phyloP scores from a whole-genome alignment of 768 basidiomycete genomes.

The Russula earlei region DNA sequence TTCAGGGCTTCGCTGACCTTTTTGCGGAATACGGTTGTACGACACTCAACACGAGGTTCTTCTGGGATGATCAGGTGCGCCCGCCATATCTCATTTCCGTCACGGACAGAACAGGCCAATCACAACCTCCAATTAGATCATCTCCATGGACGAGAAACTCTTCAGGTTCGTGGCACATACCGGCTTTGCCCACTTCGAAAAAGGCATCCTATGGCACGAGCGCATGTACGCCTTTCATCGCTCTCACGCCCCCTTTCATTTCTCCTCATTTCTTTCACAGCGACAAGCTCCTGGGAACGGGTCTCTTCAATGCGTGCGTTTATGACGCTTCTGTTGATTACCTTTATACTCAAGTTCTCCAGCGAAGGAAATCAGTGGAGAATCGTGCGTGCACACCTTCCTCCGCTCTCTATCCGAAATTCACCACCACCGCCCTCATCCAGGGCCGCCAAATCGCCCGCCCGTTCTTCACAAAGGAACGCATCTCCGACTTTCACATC shows the following conservation, averaged over 20 bases:
- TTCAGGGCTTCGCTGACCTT: slow-evolving; percentile 23
- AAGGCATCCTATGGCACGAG: slow-evolving; percentile 19
- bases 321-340: slow-evolving; percentile 6
- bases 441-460: slow-evolving; percentile 29
- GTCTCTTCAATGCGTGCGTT: slow-evolving; percentile 50
- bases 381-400: slow-evolving; percentile 8
- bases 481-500: slow-evolving; percentile 29
- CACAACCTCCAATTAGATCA: slow-evolving; percentile 8
- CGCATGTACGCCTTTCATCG: slow-evolving; percentile 12
- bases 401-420: neutral
- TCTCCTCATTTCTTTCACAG: slow-evolving; percentile 7
- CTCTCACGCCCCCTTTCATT: neutral
- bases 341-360: slow-evolving; percentile 9
- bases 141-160: slow-evolving; percentile 17
- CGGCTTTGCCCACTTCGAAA: slow-evolving; percentile 19
- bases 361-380: slow-evolving; percentile 18
- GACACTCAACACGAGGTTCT: slow-evolving; percentile 27
- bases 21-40: slow-evolving; percentile 24
- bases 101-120: neutral
- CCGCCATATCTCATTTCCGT: neutral
- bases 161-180: slow-evolving; percentile 17
- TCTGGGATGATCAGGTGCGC: slow-evolving; percentile 28
- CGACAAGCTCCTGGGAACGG: slow-evolving; percentile 36
- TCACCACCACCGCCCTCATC: slow-evolving; percentile 17
- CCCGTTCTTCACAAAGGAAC: slow-evolving; percentile 30